Evolutionary conservation across 1,139 yeast species (phyloP).

Genomic region (Suhomyces maxii): DNA sequence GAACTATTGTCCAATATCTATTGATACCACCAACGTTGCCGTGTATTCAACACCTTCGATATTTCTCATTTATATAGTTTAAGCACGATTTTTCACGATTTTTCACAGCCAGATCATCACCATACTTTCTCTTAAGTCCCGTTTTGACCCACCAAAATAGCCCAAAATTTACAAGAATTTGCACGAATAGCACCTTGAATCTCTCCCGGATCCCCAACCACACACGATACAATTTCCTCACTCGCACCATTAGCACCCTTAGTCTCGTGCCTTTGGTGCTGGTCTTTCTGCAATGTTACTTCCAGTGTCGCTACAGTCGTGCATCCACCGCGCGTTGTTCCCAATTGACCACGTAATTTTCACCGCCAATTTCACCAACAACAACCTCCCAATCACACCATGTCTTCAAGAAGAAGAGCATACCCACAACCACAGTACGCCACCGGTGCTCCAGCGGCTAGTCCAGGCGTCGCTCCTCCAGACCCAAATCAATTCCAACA

Average conservation of each 20-base stretch:
- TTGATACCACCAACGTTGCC: no score
- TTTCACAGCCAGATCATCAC: no score
- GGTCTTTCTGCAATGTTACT: not conserved
- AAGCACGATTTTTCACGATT: no score
- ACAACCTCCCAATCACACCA: conserved; percentile 10
- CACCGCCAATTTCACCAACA: conserved; percentile 2
- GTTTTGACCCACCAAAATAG: no score
- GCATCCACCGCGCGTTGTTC: conserved; percentile 13
- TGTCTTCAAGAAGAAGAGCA: conserved; percentile 54
- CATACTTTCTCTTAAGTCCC: no score
- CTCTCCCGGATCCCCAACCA: no score
- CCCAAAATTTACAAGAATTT: no score
- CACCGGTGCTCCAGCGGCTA: conserved; percentile 32
- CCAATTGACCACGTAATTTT: conserved; percentile 14
- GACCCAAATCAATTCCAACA: conserved; percentile 13
- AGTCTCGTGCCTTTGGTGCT: not conserved
- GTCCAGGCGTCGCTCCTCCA: conserved; percentile 12
- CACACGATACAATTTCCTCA: no score
- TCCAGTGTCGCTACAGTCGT: not conserved
- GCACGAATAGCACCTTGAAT: no score
- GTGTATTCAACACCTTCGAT: no score
- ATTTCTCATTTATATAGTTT: no score
- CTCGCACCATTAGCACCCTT: not conserved
- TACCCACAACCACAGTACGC: conserved; percentile 68
- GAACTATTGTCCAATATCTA: no score